phyloP scores from a whole-genome alignment of 768 basidiomycete species.

The Bullera alba region DNA sequence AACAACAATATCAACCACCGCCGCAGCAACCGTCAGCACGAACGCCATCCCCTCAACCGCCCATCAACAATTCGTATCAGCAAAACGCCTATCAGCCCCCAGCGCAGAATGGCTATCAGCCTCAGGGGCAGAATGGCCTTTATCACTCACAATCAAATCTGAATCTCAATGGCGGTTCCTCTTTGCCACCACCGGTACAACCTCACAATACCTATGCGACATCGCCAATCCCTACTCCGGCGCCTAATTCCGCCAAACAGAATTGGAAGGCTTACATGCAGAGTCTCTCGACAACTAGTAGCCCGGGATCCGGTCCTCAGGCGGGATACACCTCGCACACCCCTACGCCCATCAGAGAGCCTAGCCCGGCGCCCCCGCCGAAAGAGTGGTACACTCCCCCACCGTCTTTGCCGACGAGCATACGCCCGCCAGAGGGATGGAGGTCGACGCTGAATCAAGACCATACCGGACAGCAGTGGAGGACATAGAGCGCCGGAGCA shows the following conservation, averaged over 20 bases:
- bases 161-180: no score
- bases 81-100: no score
- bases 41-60: neutral
- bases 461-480: conserved; percentile 29
- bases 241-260: conserved; percentile 1
- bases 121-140: neutral
- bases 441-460: conserved; percentile 22
- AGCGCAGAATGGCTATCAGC: no score
- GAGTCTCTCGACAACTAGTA: conserved; percentile 10
- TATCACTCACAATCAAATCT: no score
- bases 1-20: neutral
- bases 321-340: neutral
- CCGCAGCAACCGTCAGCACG: conserved; percentile 1
- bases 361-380: conserved; percentile 23
- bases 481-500: conserved; percentile 4
- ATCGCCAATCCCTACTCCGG: neutral
- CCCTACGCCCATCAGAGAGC: conserved; percentile 4
- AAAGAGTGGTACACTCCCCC: conserved; percentile 37
- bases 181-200: neutral
- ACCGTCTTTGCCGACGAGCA: conserved; percentile 29
- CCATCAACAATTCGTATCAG: no score
- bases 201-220: neutral
- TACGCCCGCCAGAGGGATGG: conserved; percentile 39
- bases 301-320: neutral
- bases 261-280: conserved; percentile 37